Conservation (phyloP, 495 filamentous ascomycete species). For the Penicillium longicatenatum region DNA sequence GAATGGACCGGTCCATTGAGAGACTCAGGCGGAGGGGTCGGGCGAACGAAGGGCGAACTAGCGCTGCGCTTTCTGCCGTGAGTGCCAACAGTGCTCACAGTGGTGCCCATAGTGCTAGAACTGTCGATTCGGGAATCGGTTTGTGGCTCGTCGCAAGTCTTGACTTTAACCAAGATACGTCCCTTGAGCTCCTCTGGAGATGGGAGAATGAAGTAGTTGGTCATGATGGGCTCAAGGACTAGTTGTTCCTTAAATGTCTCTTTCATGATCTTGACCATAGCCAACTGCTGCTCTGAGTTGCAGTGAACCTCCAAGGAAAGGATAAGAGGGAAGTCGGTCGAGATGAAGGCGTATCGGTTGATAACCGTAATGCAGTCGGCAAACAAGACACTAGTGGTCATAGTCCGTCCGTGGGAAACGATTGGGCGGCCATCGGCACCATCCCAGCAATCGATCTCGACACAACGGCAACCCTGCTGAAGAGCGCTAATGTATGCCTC, state of each 20-base stretch:
- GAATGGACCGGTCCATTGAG: constrained; percentile 54
- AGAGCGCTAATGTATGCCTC: constrained; percentile 94
- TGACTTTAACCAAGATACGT: constrained; percentile 91
- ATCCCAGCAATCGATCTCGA: constrained; percentile 99
- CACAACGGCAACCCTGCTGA: constrained; percentile 84
- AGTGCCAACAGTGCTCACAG: constrained; percentile 33
- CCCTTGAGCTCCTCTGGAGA: constrained; percentile 82
- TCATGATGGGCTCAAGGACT: constrained; percentile 69
- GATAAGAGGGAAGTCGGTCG: constrained; percentile 81
- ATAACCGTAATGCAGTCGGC: constrained; percentile 88
- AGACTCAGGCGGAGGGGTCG: constrained; percentile 51
- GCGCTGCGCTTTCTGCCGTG: constrained; percentile 77
- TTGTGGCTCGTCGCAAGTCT: constrained; percentile 56
- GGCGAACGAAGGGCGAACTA: constrained; percentile 71
- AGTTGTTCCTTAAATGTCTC: constrained; percentile 77
- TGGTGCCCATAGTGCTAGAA: constrained; percentile 36
- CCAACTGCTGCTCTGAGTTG: constrained; percentile 74
- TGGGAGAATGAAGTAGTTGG: constrained; percentile 66
- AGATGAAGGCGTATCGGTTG: constrained; percentile 86
- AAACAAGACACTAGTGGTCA: constrained; percentile 85
- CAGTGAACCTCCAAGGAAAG: constrained; percentile 97
- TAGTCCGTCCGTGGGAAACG: constrained; percentile 86
- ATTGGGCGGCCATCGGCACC: constrained; percentile 81
- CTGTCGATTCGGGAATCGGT: constrained; percentile 44
- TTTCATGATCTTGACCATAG: constrained; percentile 90